These are phyloP conservation scores for Vitis labrusca DNA, from an alignment of 164 flowering plant species.

Conservation along the genomic window DNA sequence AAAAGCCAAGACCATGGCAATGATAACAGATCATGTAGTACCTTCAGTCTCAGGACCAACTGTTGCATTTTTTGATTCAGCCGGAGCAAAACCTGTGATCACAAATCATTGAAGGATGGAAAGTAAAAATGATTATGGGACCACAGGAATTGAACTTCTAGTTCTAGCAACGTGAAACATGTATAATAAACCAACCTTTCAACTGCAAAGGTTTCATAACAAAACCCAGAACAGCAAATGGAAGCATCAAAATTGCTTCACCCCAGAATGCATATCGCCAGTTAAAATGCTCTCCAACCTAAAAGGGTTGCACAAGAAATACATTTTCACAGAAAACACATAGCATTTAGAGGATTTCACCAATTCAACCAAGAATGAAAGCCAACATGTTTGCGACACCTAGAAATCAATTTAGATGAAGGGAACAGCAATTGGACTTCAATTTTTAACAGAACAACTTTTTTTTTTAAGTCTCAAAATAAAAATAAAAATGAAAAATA, in stretches of 20 bases:
- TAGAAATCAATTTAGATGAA: too few relatives aligned
- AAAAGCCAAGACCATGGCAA: too few relatives aligned
- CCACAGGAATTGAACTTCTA: background rate
- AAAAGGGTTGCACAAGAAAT: background rate
- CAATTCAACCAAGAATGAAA: too few relatives aligned
- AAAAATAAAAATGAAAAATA: too few relatives aligned
- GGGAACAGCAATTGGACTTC: too few relatives aligned
- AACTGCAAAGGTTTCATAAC: constrained; percentile 66
- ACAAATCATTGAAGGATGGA: constrained; percentile 1
- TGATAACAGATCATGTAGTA: constrained; percentile 2
- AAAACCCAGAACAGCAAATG: constrained; percentile 76
- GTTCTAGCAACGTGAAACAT: too few relatives aligned
- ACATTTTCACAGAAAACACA: too few relatives aligned
- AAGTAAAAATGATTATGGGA: constrained; percentile 2
- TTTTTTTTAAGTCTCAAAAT: too few relatives aligned
- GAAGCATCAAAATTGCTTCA: constrained; percentile 69
- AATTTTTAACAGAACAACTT: too few relatives aligned
- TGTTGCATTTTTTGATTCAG: constrained; percentile 35
- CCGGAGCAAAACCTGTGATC: constrained; percentile 63
- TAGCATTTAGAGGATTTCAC: too few relatives aligned
- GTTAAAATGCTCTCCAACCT: constrained; percentile 67
- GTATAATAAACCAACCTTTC: constrained; percentile 45
- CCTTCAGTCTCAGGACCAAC: constrained; percentile 37
- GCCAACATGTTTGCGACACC: too few relatives aligned
- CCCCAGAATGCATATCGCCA: constrained; percentile 79